Evolutionary conservation across 2,329 filamentous ascomycete species (phyloP).

Genomic region (Beauveria caledonica): DNA sequence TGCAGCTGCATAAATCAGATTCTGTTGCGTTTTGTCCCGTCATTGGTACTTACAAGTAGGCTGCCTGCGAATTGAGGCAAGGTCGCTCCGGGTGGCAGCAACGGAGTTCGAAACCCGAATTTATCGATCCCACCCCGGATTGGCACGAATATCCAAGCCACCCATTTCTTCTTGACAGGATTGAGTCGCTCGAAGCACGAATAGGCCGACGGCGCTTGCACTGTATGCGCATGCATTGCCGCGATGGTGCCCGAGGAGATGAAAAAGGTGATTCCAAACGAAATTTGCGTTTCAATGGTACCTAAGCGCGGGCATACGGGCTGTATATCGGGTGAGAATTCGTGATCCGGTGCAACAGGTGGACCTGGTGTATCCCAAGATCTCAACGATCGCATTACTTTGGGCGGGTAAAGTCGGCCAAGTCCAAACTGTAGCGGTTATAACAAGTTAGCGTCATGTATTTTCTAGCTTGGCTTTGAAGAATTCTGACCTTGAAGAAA

Average conservation of each 20-base stretch:
- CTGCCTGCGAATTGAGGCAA: conserved; percentile 2
- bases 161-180: conserved; percentile 8
- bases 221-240: conserved; percentile 5
- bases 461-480: neutral
- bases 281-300: neutral
- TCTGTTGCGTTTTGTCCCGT: neutral
- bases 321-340: neutral
- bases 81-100: neutral
- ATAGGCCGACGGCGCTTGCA: conserved; percentile 3
- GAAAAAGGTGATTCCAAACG: conserved; percentile 9
- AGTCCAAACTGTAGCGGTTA: neutral
- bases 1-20: neutral
- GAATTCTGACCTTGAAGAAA: neutral
- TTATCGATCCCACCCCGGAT: neutral
- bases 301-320: neutral
- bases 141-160: conserved; percentile 6
- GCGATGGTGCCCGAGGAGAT: conserved; percentile 4
- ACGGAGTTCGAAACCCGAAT: conserved; percentile 6
- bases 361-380: conserved; percentile 5
- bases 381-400: neutral
- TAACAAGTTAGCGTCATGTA: neutral
- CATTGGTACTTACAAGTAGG: neutral
- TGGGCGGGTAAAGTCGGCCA: neutral
- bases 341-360: neutral
- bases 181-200: conserved; percentile 4